Evolutionary conservation across 768 basidiomycete genomes (phyloP), one percentile per base, ranked within the genome.

Genomic region (Xerocomellus chrysenteron): DNA sequence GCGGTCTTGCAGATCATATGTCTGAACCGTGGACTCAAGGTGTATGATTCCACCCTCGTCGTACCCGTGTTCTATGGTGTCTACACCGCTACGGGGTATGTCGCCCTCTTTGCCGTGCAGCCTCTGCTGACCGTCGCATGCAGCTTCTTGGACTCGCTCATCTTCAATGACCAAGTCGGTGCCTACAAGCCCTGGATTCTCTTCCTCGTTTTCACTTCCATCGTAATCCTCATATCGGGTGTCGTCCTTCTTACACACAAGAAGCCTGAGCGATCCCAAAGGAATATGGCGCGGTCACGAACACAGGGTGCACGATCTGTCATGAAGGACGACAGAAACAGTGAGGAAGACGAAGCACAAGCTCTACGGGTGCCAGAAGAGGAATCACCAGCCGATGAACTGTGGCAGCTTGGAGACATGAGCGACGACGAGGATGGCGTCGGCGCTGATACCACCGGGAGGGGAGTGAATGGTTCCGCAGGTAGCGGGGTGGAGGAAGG

Each of bases 31-130:
- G 94, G 90, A 7, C 78, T 96, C n/a, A 85, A 85, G 65, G 87
- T 91, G 10, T 95, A 95, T 63, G 94, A 94, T 65, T 92, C 90
- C 17, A 92, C 91, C 0, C 73, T 97, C 1, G 93, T 97, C 17
- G 94, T 97, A 0, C 95, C 96, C 0, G 87, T 95, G 14, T 97
- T 98, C 69, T 98, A 96, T 68, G 93, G 93, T 11, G 86, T 94
- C 11, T 95, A 94, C 67, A 94, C 92, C 0, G 89, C 88, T 3
- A 80, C 83, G 24, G 91, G 92, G 83, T 90, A 68, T 44, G 80
- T 73, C 37, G 3, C n/a, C n/a, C 50, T 17, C 21, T 30, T 35
- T 28, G 11, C 1, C 8, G 24, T 37, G 21, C 50, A 26, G 52
- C 42, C 37, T 49, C 11, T 50, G 54, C 43, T 64, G 16, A 67